phyloP scores from a whole-genome alignment of 257 asterid species.

The Phtheirospermum japonicum region DNA sequence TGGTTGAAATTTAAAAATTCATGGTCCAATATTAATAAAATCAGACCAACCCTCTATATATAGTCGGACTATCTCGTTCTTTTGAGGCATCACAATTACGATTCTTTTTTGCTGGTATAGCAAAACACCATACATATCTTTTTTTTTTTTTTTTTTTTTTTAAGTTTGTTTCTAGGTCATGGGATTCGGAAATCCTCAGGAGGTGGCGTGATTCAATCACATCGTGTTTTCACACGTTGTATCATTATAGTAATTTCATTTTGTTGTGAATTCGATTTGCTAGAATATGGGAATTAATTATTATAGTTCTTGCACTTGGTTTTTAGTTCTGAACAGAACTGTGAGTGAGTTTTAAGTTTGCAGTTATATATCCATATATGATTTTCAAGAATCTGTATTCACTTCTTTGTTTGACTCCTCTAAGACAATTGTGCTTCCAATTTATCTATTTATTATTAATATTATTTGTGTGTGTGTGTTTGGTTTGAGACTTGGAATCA shows the following conservation, averaged over 20 bases:
- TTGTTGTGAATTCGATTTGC: neutral
- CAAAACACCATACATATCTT: neutral
- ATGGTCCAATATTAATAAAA: neutral
- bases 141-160: too few species aligned
- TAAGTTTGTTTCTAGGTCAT: too few species aligned
- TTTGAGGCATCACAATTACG: slow-evolving; percentile 5
- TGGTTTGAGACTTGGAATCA: too few species aligned
- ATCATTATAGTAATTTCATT: slow-evolving; percentile 8
- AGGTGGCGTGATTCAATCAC: too few species aligned
- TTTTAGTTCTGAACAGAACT: too few species aligned
- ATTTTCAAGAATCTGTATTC: neutral
- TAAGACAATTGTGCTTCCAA: too few species aligned
- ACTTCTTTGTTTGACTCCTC: neutral
- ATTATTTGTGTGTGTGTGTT: neutral
- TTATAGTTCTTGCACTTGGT: neutral
- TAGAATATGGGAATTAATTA: neutral
- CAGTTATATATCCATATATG: neutral
- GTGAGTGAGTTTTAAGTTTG: neutral
- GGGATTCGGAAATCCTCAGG: too few species aligned
- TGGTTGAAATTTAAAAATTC: neutral
- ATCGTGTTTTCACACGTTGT: neutral
- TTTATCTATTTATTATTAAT: too few species aligned
- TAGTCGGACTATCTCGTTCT: slow-evolving; percentile 3
- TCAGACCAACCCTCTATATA: neutral
- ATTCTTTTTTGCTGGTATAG: neutral